Evolutionary conservation across 371 early-diverging fungal species (phyloP).

Genomic region (Circinella umbellata): DNA sequence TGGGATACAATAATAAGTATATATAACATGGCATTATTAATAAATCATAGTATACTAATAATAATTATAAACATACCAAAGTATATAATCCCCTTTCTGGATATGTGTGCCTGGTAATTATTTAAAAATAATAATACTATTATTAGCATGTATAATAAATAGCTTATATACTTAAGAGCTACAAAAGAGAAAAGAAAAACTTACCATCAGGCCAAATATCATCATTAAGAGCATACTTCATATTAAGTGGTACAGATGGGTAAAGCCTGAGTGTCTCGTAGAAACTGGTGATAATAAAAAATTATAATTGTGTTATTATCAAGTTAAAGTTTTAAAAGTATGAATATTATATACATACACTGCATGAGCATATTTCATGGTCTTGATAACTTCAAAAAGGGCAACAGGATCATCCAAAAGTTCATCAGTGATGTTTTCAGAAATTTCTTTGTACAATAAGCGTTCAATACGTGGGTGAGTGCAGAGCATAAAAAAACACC

Average conservation of each 20-base stretch:
- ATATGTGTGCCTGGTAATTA: conserved; percentile 34
- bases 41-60: too few species aligned
- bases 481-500: conserved; percentile 66
- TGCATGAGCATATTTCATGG: conserved; percentile 63
- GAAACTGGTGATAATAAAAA: conserved; percentile 17
- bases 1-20: too few species aligned
- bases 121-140: too few species aligned
- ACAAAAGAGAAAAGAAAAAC: too few species aligned
- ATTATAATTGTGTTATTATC: too few species aligned
- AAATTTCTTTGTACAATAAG: conserved; percentile 63
- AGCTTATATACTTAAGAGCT: too few species aligned
- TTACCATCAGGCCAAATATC: conserved; percentile 72
- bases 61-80: conserved; percentile 30
- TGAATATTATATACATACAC: conserved; percentile 41
- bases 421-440: conserved; percentile 39
- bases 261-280: conserved; percentile 72
- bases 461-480: conserved; percentile 54
- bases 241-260: conserved; percentile 73
- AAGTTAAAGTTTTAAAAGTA: too few species aligned
- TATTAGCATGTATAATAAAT: too few species aligned
- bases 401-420: conserved; percentile 33
- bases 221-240: conserved; percentile 69
- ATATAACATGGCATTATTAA: too few species aligned
- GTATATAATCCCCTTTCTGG: conserved; percentile 55
- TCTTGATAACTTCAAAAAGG: conserved; percentile 49